phyloP scores from a whole-genome alignment of 208 protist genomes.

The Wallacemonas collosoma region DNA sequence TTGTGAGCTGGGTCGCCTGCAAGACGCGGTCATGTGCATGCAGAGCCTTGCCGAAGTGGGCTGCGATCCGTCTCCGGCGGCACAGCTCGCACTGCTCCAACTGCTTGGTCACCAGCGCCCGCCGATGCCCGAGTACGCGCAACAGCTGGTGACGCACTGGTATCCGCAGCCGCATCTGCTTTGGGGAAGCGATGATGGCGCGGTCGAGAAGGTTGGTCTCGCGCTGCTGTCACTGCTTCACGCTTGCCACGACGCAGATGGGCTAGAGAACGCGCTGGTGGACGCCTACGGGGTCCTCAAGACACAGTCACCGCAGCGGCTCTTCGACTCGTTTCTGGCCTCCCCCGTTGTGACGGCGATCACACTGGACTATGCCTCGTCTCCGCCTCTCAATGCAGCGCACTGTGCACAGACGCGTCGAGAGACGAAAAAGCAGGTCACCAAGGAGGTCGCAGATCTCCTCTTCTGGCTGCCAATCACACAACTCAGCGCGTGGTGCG shows the following conservation, averaged over 20 bases:
- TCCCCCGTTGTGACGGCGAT: background rate
- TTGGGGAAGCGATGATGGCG: conserved; percentile 25
- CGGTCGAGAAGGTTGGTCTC: conserved; percentile 40
- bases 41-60: conserved; percentile 61
- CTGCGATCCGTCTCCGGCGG: conserved; percentile 43
- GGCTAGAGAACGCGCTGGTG: background rate
- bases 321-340: conserved; percentile 2
- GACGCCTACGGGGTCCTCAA: background rate
- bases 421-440: background rate
- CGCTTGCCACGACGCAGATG: background rate
- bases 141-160: conserved; percentile 79
- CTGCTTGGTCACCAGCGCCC: conserved; percentile 42
- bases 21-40: conserved; percentile 63
- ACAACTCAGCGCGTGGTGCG: background rate
- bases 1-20: conserved; percentile 33
- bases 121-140: conserved; percentile 60
- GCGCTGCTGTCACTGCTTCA: conserved; percentile 40
- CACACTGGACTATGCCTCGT: background rate
- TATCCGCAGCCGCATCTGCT: conserved; percentile 28
- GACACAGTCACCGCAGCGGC: conserved; percentile 2
- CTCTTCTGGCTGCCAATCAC: background rate
- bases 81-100: conserved; percentile 58
- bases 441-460: background rate
- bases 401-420: background rate
- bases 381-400: background rate